Conservation (phyloP, 139 green algal genomes). For the Micractinium sp. region DNA sequence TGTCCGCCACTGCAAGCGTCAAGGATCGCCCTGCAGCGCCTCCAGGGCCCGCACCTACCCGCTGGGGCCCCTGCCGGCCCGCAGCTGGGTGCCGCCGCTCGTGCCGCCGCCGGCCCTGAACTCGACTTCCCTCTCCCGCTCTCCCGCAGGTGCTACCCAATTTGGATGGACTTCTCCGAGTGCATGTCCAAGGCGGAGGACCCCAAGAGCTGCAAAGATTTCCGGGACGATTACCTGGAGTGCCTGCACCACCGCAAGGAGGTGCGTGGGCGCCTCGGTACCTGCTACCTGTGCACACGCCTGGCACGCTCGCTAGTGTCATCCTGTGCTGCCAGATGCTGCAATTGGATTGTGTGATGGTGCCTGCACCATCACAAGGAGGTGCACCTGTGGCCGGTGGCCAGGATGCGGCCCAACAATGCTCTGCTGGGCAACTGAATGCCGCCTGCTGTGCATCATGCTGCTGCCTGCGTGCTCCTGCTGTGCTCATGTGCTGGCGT, state of each 20-base stretch:
- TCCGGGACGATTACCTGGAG: slow-evolving; percentile 75
- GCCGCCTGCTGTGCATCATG: no score
- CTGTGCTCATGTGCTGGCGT: no score
- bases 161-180: slow-evolving; percentile 79
- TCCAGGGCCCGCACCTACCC: background rate
- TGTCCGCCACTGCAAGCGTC: background rate
- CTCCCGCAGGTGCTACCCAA: slow-evolving; percentile 67
- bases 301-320: no score
- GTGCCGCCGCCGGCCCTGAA: background rate
- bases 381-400: no score
- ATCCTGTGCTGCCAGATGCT: no score
- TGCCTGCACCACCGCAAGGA: slow-evolving; percentile 79
- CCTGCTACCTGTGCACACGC: background rate
- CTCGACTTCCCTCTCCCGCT: background rate
- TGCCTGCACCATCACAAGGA: no score
- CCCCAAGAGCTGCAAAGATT: slow-evolving; percentile 59
- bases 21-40: background rate
- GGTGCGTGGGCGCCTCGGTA: slow-evolving; percentile 24
- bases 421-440: no score
- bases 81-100: background rate
- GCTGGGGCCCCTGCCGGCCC: no score
- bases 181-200: slow-evolving; percentile 74
- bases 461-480: no score
- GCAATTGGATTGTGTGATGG: no score
- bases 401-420: no score